A percentile compares a stretch with the other conserved stretches of the same genome.
These are phyloP conservation scores for Akanthomyces muscarius DNA, from an alignment of 2,329 filamentous ascomycete species.

Conservation along the genomic window DNA sequence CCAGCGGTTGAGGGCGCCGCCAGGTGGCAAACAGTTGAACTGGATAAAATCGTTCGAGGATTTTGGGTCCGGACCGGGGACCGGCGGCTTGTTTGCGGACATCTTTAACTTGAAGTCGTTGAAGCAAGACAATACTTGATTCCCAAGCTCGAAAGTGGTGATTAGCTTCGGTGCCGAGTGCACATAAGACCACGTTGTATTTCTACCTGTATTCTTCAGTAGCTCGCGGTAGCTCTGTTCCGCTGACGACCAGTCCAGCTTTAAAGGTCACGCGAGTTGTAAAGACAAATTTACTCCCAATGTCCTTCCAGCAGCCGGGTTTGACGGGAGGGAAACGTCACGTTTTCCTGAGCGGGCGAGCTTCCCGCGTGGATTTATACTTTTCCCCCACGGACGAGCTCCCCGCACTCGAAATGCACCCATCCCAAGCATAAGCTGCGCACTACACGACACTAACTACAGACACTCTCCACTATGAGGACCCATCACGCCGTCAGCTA, in stretches of 20 bases:
- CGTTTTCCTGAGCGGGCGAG: not conserved
- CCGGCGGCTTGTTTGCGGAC: not conserved
- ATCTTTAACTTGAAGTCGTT: not conserved
- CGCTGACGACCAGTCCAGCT: not conserved
- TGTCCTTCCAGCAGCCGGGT: not conserved
- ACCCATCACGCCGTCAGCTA: conserved; percentile 4
- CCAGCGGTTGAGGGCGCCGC: conserved; percentile 71
- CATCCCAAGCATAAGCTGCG: not conserved
- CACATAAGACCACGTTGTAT: not conserved
- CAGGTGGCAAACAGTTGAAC: conserved; percentile 48
- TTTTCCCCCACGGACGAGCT: not conserved
- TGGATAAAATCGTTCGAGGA: conserved; percentile 50
- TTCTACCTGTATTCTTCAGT: not conserved
- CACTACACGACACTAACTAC: not conserved
- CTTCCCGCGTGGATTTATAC: not conserved
- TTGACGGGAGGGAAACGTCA: not conserved
- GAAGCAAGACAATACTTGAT: no score
- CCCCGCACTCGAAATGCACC: not conserved
- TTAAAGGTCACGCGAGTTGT: not conserved
- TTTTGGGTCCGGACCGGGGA: conserved; percentile 35
- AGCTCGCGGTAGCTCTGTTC: not conserved
- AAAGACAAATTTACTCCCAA: not conserved
- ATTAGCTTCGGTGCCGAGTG: not conserved
- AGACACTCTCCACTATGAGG: conserved; percentile 3
- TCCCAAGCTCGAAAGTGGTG: not conserved